Evolutionary conservation across 768 basidiomycete genomes (phyloP), one percentile per base, ranked within the genome.

Genomic region (Lentinula edodes): DNA sequence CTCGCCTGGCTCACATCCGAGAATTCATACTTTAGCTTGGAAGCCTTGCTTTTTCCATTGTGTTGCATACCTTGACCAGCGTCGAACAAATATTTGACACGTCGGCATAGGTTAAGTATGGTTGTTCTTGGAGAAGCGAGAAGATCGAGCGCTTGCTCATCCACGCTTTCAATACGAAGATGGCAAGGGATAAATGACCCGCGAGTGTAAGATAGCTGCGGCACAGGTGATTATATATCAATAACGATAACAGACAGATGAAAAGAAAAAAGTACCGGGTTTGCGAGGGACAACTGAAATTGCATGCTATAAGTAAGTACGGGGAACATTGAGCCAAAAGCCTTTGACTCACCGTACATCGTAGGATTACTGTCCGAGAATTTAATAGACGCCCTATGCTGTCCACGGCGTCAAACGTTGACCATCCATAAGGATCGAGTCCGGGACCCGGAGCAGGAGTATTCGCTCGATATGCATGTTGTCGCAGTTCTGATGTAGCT

Each of bases 161-260:
- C 69, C 2, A 61, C 59, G 62, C 73, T 70, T 28, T 68, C 63
- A 28, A 78, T 62, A 18, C 66, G 63, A 4, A 78, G 50, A 48
- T 70, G 66, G 54, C 72, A 74, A 9, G 78, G 76, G 23, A 80
- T 72, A n/a, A 74, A 66, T 2, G 75, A 69, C 8, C 78, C 78
- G 39, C 78, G 72, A 7, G 75, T 73, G 58, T 77, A 80, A 20
- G 66, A 70, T 48, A 73, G 66, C 76, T 75, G 20, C 8, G 42
- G 15, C 2, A 41, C 1, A 32, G 7, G 13, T 0, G 36, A 35
- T 9, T 10, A 38, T 9, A 42, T 13, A 16, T 41, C 8, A 28
- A 18, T 32, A 58, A 45, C 18, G 8, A 15, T 3, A 28, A 39
- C n/a, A 41, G 39, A 12, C 2, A 10, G 5, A 6, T 15, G 15